These are phyloP conservation scores for Heliamphora pulchella DNA, from an alignment of 179 eudicot species.

Conservation along the genomic window DNA sequence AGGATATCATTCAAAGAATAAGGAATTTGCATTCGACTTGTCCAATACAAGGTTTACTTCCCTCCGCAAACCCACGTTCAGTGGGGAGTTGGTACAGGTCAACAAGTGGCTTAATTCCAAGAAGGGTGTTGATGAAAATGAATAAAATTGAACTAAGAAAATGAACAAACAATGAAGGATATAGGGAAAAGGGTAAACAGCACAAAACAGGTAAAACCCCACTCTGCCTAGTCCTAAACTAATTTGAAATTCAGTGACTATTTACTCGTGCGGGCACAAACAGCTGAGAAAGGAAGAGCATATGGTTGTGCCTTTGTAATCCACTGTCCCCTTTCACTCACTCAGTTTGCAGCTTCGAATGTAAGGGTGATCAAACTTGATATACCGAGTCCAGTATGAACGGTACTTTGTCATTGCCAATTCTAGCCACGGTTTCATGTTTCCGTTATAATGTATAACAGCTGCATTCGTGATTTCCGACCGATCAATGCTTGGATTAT, in stretches of 20 bases:
- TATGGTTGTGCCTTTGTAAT: neutral
- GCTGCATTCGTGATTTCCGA: conserved; percentile 71
- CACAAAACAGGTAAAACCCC: neutral
- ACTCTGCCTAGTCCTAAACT: conserved; percentile 1
- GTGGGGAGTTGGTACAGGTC: conserved; percentile 9
- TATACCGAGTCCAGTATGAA: conserved; percentile 74
- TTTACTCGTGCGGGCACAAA: neutral
- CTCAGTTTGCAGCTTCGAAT: conserved; percentile 60
- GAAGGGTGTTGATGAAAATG: neutral
- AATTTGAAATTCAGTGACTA: neutral
- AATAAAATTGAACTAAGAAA: conserved; percentile 25
- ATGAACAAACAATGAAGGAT: conserved; percentile 40
- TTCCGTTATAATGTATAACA: conserved; percentile 80
- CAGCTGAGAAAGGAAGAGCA: conserved; percentile 7
- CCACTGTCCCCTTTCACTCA: conserved; percentile 25
- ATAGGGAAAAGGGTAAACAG: neutral
- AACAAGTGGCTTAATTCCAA: conserved; percentile 1
- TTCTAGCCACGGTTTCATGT: conserved; percentile 92
- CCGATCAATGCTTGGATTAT: conserved; percentile 57
- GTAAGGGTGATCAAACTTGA: conserved; percentile 62
- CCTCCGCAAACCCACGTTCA: neutral
- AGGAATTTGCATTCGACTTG: neutral
- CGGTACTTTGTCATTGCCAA: conserved; percentile 70
- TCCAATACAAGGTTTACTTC: neutral
- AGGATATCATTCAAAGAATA: neutral